These are phyloP conservation scores for Colletotrichum euphorbiae DNA, from an alignment of 2,329 filamentous ascomycete species.

Conservation along the genomic window DNA sequence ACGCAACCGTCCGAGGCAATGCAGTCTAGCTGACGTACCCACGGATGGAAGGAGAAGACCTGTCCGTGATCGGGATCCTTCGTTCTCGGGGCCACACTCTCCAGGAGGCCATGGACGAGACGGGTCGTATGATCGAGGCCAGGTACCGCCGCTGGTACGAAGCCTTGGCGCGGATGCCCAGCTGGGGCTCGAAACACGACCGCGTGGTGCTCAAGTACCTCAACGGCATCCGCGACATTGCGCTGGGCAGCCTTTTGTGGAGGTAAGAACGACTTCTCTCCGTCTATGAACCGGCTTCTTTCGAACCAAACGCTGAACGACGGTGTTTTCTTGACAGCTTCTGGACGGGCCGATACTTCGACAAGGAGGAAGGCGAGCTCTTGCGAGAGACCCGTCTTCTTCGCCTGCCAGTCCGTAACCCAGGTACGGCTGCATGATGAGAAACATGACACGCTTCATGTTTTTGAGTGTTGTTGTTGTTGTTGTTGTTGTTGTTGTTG, in stretches of 20 bases:
- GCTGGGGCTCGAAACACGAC: neutral
- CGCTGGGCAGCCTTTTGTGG: neutral
- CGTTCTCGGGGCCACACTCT: neutral
- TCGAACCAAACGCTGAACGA: neutral
- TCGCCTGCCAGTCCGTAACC: neutral
- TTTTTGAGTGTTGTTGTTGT: no score
- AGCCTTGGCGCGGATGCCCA: conserved; percentile 4
- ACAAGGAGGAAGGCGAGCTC: neutral
- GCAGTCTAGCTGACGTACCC: neutral
- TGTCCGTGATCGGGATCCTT: conserved; percentile 1
- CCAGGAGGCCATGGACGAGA: conserved; percentile 1
- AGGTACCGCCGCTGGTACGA: conserved; percentile 9
- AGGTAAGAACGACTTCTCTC: neutral
- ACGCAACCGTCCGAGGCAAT: no score
- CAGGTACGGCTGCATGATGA: no score
- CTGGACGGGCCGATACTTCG: conserved; percentile 6
- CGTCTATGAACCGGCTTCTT: no score
- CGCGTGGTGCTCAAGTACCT: conserved; percentile 1
- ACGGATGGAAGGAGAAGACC: neutral
- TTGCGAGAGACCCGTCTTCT: neutral
- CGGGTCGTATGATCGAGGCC: neutral
- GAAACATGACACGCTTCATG: no score
- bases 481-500: no score
- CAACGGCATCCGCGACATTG: neutral
- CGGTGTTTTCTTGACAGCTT: neutral